Conservation (phyloP, 2,329 filamentous ascomycete genomes). For the Neoscytalidium dimidiatum region DNA sequence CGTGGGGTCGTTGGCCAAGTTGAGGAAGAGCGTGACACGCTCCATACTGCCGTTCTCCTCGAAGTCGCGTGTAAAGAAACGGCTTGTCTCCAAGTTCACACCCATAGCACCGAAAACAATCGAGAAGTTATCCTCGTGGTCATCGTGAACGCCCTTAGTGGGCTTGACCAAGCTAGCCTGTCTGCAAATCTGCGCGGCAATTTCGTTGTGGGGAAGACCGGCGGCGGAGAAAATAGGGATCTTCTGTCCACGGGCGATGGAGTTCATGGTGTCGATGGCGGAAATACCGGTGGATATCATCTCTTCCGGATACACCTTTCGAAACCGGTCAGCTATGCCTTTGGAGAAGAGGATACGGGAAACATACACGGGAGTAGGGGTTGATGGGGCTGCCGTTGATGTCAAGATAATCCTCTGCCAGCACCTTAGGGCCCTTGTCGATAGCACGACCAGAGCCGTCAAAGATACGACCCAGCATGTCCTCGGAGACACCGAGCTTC, state of each 20-base stretch:
- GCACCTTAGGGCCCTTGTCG: slow-evolving; percentile 97
- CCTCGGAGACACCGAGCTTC: slow-evolving; percentile 98
- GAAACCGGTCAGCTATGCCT: slow-evolving; percentile 22
- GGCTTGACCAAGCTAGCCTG: slow-evolving; percentile 92
- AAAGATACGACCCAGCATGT: slow-evolving; percentile 99
- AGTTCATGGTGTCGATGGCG: slow-evolving; percentile 93
- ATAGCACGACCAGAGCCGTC: slow-evolving; percentile 97
- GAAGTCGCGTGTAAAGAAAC: slow-evolving; percentile 98
- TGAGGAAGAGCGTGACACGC: slow-evolving; percentile 95
- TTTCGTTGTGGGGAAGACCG: slow-evolving; percentile 99
- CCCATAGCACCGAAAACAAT: slow-evolving; percentile 99
- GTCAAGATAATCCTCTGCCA: slow-evolving; percentile 97
- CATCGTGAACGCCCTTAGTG: slow-evolving; percentile 94
- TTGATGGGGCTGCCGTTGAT: slow-evolving; percentile 99
- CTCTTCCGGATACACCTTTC: slow-evolving; percentile 94
- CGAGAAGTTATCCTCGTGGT: slow-evolving; percentile 98
- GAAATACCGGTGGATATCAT: slow-evolving; percentile 99
- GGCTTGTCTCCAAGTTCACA: slow-evolving; percentile 98
- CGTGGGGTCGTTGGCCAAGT: slow-evolving; percentile 98
- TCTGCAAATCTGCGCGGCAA: slow-evolving; percentile 97
- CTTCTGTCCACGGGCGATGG: slow-evolving; percentile 96
- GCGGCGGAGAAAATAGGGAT: slow-evolving; percentile 99
- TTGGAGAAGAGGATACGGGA: slow-evolving; percentile 23
- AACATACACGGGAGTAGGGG: slow-evolving; percentile 88
- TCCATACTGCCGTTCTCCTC: slow-evolving; percentile 99